These are phyloP conservation scores for Neurospora discreta DNA, from an alignment of 495 filamentous ascomycete genomes.

Conservation along the genomic window DNA sequence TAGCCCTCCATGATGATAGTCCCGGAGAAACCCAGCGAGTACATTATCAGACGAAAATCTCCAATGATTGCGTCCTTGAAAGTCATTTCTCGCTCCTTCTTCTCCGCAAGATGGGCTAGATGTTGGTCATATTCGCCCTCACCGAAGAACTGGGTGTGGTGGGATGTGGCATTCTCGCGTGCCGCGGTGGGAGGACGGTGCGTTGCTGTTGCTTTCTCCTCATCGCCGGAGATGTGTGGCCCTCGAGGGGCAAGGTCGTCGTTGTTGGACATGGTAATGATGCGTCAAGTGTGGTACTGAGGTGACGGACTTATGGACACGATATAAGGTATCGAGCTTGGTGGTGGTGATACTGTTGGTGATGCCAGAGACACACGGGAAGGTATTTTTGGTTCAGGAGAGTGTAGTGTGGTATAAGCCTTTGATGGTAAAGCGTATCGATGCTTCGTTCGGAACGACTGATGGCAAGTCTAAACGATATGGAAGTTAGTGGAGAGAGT, in stretches of 20 bases:
- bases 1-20: conserved; percentile 27
- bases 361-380: background rate
- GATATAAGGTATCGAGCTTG: background rate
- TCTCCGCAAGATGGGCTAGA: conserved; percentile 9
- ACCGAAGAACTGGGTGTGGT: background rate
- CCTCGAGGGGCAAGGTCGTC: background rate
- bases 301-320: background rate
- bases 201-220: background rate
- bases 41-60: conserved; percentile 15
- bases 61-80: conserved; percentile 12
- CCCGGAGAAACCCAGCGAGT: conserved; percentile 19
- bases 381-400: background rate
- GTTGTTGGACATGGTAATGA: background rate
- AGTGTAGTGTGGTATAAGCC: background rate
- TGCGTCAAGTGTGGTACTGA: background rate
- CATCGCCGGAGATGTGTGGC: background rate
- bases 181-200: background rate
- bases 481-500: background rate
- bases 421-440: background rate
- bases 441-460: background rate
- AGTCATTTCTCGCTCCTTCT: conserved; percentile 8
- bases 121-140: conserved; percentile 6
- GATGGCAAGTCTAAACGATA: background rate
- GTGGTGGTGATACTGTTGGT: background rate
- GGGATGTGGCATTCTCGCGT: background rate